phyloP scores from a whole-genome alignment of 1,284 basidiomycete species.

The Polyporus tsugae region DNA sequence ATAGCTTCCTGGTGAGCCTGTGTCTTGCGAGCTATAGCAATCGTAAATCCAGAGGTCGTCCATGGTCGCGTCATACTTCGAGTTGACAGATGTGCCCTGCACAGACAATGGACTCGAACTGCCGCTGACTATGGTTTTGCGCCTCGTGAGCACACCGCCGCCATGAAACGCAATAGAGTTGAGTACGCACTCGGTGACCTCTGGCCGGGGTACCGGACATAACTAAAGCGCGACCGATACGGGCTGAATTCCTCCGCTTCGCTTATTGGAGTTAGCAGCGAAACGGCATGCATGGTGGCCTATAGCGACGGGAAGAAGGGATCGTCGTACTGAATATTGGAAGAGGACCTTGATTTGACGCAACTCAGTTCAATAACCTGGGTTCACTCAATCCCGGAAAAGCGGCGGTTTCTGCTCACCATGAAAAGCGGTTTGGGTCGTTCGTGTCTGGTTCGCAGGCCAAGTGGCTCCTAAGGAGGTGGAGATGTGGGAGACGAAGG shows the following conservation, averaged over 20 bases:
- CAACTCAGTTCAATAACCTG: background rate
- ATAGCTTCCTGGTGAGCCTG: conserved; percentile 26
- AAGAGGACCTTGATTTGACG: background rate
- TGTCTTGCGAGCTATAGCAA: conserved; percentile 31
- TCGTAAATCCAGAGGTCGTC: conserved; percentile 35
- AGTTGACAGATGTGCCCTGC: conserved; percentile 23
- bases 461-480: background rate
- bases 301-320: background rate
- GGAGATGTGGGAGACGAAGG: background rate
- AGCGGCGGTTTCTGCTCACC: background rate
- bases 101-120: conserved; percentile 18
- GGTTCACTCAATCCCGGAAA: background rate
- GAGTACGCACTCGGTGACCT: conserved; percentile 29
- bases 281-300: conserved; percentile 26
- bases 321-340: background rate
- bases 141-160: background rate
- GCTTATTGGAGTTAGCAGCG: conserved; percentile 29
- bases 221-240: conserved; percentile 22
- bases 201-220: conserved; percentile 19
- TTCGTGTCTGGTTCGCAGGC: background rate
- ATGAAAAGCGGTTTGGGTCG: background rate
- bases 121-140: conserved; percentile 11
- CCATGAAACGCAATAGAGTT: background rate
- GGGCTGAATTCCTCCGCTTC: conserved; percentile 31
- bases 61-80: conserved; percentile 18